phyloP scores from a whole-genome alignment of 352 stramenopile genomes.

The Phytopythium helicoides region DNA sequence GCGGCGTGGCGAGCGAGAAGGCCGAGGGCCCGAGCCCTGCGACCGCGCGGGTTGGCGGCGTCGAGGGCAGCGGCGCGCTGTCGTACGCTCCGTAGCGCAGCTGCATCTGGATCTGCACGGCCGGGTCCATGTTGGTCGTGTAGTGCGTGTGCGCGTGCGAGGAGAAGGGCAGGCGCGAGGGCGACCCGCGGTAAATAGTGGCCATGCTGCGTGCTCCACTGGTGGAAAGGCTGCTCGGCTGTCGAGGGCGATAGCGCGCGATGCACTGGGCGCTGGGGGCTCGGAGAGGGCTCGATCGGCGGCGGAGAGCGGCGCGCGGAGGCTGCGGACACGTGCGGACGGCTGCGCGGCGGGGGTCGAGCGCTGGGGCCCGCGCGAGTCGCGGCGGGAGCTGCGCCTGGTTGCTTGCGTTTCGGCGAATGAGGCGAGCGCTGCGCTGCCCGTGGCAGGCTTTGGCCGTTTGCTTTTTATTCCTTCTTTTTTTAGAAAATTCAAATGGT shows the following conservation, averaged over 20 bases:
- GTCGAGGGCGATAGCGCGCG: background rate
- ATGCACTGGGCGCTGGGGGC: too few relatives aligned
- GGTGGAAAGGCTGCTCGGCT: background rate
- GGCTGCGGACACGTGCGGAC: too few relatives aligned
- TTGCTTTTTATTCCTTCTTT: slow-evolving; percentile 1
- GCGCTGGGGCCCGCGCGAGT: too few relatives aligned
- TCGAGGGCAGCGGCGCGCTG: slow-evolving; percentile 32
- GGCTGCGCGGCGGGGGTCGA: too few relatives aligned
- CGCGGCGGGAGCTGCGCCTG: too few relatives aligned
- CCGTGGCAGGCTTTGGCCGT: too few relatives aligned
- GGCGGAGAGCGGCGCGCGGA: too few relatives aligned
- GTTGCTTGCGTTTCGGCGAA: slow-evolving; percentile 9
- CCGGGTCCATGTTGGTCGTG: slow-evolving; percentile 38
- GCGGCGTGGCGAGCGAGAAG: slow-evolving; percentile 20
- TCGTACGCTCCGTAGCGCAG: slow-evolving; percentile 52
- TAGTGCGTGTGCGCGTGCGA: slow-evolving; percentile 57
- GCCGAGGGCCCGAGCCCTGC: slow-evolving; percentile 5
- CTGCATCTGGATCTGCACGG: slow-evolving; percentile 53
- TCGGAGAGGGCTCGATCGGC: too few relatives aligned
- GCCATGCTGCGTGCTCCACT: slow-evolving; percentile 34
- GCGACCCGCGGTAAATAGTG: slow-evolving; percentile 66
- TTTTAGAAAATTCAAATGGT: slow-evolving; percentile 2
- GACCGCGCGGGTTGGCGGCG: slow-evolving; percentile 18
- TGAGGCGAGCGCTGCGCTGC: too few relatives aligned
- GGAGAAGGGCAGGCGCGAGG: slow-evolving; percentile 59